A percentile compares a stretch with the other conserved stretches of the same genome.
phyloP scores from a whole-genome alignment of 179 eudicot species.

The Heliamphora pulchella region DNA sequence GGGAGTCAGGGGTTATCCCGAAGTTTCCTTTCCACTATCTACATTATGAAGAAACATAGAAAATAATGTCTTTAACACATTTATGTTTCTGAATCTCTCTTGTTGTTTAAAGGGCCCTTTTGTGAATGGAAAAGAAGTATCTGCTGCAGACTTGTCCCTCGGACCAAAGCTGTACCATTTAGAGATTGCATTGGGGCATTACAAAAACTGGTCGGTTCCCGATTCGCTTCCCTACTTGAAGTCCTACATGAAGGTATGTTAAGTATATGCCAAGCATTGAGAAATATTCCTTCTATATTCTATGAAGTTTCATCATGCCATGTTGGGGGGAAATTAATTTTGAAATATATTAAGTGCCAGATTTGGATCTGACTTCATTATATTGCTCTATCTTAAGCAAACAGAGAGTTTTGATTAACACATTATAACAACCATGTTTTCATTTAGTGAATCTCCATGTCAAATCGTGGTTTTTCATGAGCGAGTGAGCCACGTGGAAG shows the following conservation, averaged over 20 bases:
- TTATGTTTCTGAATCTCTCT: constrained; percentile 4
- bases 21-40: no score
- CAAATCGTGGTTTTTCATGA: not conserved
- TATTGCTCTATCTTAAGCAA: not conserved
- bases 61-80: not conserved
- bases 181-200: constrained; percentile 75
- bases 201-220: constrained; percentile 84
- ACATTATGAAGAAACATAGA: no score
- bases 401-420: not conserved
- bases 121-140: constrained; percentile 57
- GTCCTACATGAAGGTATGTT: constrained; percentile 76
- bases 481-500: not conserved
- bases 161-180: constrained; percentile 93
- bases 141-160: constrained; percentile 83
- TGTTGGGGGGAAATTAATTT: not conserved
- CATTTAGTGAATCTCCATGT: not conserved
- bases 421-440: not conserved
- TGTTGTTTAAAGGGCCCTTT: constrained; percentile 66
- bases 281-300: not conserved
- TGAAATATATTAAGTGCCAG: not conserved
- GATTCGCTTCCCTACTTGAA: constrained; percentile 62
- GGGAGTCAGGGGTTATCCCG: no score
- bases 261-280: not conserved
- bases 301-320: not conserved
- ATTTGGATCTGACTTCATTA: not conserved